phyloP scores from a whole-genome alignment of 306 rosid species.

The Arachis hypogaea region DNA sequence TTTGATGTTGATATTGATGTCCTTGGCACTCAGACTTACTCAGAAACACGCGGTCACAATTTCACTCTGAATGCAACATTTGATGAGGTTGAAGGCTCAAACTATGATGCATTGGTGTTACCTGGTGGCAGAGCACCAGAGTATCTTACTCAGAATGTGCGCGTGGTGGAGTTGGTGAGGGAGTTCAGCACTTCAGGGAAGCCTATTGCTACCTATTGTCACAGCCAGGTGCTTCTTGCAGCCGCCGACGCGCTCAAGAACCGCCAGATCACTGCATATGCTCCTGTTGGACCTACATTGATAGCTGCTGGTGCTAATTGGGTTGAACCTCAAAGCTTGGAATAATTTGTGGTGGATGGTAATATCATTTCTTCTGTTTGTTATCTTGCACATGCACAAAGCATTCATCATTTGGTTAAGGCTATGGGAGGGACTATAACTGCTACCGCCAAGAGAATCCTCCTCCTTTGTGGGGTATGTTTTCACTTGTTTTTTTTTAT shows the following conservation, averaged over 20 bases:
- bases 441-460: constrained; percentile 57
- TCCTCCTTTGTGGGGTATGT: constrained; percentile 76
- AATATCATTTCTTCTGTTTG: constrained; percentile 54
- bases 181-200: constrained; percentile 47
- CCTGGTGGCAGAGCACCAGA: constrained; percentile 81
- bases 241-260: constrained; percentile 58
- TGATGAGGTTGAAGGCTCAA: constrained; percentile 55
- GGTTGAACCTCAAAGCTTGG: constrained; percentile 60
- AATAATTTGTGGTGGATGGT: constrained; percentile 54
- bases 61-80: constrained; percentile 60
- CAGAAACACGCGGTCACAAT: constrained; percentile 66
- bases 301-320: constrained; percentile 69
- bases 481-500: background rate
- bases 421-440: constrained; percentile 64
- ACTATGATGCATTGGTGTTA: constrained; percentile 66
- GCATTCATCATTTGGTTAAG: constrained; percentile 56
- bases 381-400: constrained; percentile 54
- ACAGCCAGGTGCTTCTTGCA: constrained; percentile 69
- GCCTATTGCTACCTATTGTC: constrained; percentile 63
- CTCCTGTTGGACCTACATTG: constrained; percentile 52
- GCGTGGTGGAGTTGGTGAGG: constrained; percentile 49
- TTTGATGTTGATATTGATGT: too few species aligned
- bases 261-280: constrained; percentile 63
- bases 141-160: constrained; percentile 58
- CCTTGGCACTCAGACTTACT: constrained; percentile 45